phyloP scores from a whole-genome alignment of 768 basidiomycete genomes.

The Tricholoma furcatifolium region DNA sequence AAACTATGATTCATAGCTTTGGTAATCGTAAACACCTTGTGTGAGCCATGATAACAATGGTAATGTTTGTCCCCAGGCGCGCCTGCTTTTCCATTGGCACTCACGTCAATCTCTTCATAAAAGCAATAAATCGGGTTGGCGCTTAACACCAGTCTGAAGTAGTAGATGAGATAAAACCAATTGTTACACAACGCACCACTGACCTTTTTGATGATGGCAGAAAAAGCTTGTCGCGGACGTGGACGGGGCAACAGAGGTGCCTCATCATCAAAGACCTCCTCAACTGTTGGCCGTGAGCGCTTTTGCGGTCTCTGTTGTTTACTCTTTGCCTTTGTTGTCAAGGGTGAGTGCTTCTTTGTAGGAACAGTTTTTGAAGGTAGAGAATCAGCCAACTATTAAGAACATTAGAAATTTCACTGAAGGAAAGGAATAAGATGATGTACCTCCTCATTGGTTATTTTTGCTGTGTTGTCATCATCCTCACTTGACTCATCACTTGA shows the following conservation, averaged over 20 bases:
- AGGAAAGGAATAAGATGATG: not conserved
- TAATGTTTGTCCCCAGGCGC: not conserved
- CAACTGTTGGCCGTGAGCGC: not conserved
- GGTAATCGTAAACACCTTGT: not conserved
- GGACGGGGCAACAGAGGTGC: not conserved
- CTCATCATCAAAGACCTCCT: not conserved
- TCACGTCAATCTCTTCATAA: not conserved
- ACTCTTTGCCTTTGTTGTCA: not conserved
- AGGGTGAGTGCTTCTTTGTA: not conserved
- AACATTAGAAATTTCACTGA: not conserved
- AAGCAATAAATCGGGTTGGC: slow-evolving; percentile 3
- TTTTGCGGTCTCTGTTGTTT: not conserved
- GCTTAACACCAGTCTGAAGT: not conserved
- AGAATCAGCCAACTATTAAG: not conserved
- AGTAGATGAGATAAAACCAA: not conserved
- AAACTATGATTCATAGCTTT: slow-evolving; percentile 3
- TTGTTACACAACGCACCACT: not conserved
- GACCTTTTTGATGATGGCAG: not conserved
- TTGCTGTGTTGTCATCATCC: not conserved
- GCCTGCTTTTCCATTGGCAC: not conserved
- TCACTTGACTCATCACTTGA: not conserved
- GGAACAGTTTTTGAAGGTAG: slow-evolving; percentile 2
- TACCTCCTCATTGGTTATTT: not conserved
- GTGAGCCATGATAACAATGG: slow-evolving; percentile 1
- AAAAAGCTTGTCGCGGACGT: not conserved